Conservation (phyloP, 352 stramenopile species). For the Phytopythium mirpurense region DNA sequence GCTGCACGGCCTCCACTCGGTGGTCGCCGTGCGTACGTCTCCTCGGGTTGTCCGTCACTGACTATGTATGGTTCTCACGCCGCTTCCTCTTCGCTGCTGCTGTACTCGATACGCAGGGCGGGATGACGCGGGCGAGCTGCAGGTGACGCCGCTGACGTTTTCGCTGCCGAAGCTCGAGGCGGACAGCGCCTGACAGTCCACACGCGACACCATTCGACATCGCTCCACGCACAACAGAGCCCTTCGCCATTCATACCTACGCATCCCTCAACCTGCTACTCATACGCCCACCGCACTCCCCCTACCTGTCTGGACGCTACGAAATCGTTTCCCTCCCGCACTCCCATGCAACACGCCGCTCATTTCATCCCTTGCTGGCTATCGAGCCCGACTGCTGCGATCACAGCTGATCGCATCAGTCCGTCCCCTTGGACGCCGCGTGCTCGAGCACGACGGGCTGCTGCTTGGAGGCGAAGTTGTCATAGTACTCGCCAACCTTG, state of each 20-base stretch:
- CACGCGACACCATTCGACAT: too few relatives aligned
- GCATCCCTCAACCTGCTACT: too few relatives aligned
- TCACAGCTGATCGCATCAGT: not conserved
- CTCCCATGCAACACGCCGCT: not conserved
- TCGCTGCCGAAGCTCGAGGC: slow-evolving; percentile 17
- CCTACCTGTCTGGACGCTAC: too few relatives aligned
- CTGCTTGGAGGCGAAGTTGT: slow-evolving; percentile 82
- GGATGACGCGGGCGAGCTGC: slow-evolving; percentile 28
- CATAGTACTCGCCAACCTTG: slow-evolving; percentile 91
- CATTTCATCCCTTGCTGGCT: not conserved
- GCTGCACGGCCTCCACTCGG: slow-evolving; percentile 38
- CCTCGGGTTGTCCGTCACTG: too few relatives aligned
- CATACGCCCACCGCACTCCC: too few relatives aligned
- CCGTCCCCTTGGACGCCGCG: not conserved
- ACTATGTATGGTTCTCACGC: too few relatives aligned
- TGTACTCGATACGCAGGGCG: too few relatives aligned
- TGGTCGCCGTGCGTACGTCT: slow-evolving; percentile 48
- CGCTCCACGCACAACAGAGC: too few relatives aligned
- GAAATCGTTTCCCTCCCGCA: too few relatives aligned
- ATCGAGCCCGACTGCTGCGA: not conserved
- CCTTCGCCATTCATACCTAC: too few relatives aligned
- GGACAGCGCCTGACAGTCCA: not conserved
- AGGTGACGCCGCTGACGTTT: slow-evolving; percentile 32
- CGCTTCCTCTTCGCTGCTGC: too few relatives aligned
- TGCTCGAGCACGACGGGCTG: slow-evolving; percentile 73